Evolutionary conservation across 768 basidiomycete genomes (phyloP).

Genomic region (Fomitopsis serialis): DNA sequence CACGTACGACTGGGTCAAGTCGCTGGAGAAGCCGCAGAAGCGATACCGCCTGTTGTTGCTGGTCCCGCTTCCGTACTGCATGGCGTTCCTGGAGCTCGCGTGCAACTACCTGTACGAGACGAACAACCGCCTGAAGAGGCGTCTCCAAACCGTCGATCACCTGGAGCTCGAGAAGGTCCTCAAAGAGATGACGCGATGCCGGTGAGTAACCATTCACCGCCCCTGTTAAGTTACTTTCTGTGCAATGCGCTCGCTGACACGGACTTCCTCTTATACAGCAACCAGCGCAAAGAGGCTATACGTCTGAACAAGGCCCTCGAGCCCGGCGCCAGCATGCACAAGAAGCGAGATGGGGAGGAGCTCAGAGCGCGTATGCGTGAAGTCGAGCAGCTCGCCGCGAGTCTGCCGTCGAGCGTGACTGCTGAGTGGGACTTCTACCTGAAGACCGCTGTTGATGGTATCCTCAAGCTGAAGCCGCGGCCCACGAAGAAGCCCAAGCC

Average conservation of each 20-base stretch:
- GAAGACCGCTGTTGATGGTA: constrained; percentile 27
- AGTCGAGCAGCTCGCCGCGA: constrained; percentile 25
- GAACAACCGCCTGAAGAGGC: constrained; percentile 30
- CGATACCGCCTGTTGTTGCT: constrained; percentile 33
- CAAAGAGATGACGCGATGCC: constrained; percentile 23
- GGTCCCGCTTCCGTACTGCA: constrained; percentile 33
- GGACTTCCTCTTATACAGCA: constrained; percentile 6
- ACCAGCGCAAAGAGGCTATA: constrained; percentile 20
- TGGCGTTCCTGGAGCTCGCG: constrained; percentile 34
- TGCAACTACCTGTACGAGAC: constrained; percentile 18
- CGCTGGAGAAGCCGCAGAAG: background rate
- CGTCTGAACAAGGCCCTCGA: constrained; percentile 26
- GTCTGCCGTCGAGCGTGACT: constrained; percentile 6
- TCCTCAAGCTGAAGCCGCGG: constrained; percentile 14
- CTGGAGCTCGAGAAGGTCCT: constrained; percentile 13
- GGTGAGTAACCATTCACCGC: constrained; percentile 9
- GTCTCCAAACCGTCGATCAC: constrained; percentile 21
- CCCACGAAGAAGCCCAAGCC: constrained; percentile 1
- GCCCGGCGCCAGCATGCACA: constrained; percentile 26
- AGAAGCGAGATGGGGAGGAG: constrained; percentile 12
- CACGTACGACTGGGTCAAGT: too few species aligned
- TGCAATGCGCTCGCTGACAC: background rate
- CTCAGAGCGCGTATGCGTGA: constrained; percentile 25
- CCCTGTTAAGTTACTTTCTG: too few species aligned
- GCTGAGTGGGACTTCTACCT: constrained; percentile 16